Conservation (phyloP, 129 eudicot genomes). For the Chrysanthemum lavandulifolium region DNA sequence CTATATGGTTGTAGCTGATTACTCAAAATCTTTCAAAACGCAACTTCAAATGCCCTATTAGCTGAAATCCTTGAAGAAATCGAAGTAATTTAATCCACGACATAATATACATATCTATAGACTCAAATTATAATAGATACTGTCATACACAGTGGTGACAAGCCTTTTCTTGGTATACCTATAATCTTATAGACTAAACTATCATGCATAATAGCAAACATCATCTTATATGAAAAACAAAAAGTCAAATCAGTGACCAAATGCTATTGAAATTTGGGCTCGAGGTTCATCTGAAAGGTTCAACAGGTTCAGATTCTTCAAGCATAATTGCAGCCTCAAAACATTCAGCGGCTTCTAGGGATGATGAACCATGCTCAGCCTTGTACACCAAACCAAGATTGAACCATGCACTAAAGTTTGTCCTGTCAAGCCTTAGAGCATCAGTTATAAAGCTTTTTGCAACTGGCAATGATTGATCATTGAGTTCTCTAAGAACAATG, state of each 20-base stretch:
- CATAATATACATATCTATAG: constrained; percentile 26
- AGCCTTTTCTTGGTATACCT: constrained; percentile 9
- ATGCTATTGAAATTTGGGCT: constrained; percentile 9
- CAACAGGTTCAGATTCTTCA: constrained; percentile 77
- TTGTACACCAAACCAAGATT: constrained; percentile 77
- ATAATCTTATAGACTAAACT: constrained; percentile 17
- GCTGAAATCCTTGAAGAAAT: neutral
- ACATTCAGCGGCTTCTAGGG: constrained; percentile 82
- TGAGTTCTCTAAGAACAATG: constrained; percentile 42
- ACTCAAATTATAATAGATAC: constrained; percentile 10
- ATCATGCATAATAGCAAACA: constrained; percentile 18
- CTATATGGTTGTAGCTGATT: too few species aligned
- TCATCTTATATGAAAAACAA: constrained; percentile 6
- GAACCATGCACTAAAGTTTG: constrained; percentile 74
- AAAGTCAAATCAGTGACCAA: constrained; percentile 20
- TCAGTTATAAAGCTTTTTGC: constrained; percentile 80
- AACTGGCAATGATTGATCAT: constrained; percentile 52
- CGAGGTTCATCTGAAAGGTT: constrained; percentile 66
- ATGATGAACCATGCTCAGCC: constrained; percentile 50
- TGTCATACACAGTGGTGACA: constrained; percentile 21
- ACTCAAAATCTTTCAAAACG: neutral
- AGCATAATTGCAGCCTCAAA: constrained; percentile 86
- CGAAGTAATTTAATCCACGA: constrained; percentile 11
- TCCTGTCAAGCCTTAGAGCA: constrained; percentile 71
- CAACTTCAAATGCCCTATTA: neutral